Evolutionary conservation across 768 basidiomycete genomes (phyloP).

Genomic region (Mycena sanguinolenta): DNA sequence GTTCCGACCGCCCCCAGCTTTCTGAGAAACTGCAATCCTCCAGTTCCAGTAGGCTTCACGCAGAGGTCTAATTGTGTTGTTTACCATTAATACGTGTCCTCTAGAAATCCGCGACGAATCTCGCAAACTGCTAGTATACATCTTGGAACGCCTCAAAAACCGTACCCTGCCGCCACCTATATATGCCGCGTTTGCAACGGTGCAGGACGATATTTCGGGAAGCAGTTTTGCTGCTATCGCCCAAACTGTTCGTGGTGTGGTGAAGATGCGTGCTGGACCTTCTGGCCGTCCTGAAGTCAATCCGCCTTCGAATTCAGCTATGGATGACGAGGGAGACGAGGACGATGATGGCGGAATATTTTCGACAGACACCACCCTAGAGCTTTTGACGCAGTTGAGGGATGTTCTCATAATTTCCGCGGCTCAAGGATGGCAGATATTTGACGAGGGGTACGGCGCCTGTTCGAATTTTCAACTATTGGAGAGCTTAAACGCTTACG

Average conservation of each 20-base stretch:
- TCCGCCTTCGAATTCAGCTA: slow-evolving; percentile 33
- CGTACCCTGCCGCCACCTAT: slow-evolving; percentile 68
- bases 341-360: slow-evolving; percentile 60
- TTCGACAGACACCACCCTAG: slow-evolving; percentile 76
- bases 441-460: slow-evolving; percentile 63
- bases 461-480: slow-evolving; percentile 1
- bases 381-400: slow-evolving; percentile 72
- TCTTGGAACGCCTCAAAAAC: slow-evolving; percentile 72
- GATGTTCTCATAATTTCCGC: slow-evolving; percentile 70
- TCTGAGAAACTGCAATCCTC: slow-evolving; percentile 38
- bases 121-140: slow-evolving; percentile 75
- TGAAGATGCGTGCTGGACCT: slow-evolving; percentile 50
- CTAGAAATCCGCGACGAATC: slow-evolving; percentile 66
- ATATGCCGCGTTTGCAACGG: slow-evolving; percentile 55
- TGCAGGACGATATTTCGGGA: slow-evolving; percentile 42
- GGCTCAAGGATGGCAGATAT: slow-evolving; percentile 72
- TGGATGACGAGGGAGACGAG: slow-evolving; percentile 64
- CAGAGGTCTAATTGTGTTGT: too few species aligned
- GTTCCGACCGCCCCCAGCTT: slow-evolving; percentile 34
- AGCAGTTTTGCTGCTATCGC: slow-evolving; percentile 57
- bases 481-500: background rate
- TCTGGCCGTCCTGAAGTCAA: slow-evolving; percentile 42
- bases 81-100: background rate
- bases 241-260: slow-evolving; percentile 59
- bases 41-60: slow-evolving; percentile 45